Base-by-base conservation (phyloP, 768 basidiomycete genomes). In the Leccinum disarticulatum region DNA sequence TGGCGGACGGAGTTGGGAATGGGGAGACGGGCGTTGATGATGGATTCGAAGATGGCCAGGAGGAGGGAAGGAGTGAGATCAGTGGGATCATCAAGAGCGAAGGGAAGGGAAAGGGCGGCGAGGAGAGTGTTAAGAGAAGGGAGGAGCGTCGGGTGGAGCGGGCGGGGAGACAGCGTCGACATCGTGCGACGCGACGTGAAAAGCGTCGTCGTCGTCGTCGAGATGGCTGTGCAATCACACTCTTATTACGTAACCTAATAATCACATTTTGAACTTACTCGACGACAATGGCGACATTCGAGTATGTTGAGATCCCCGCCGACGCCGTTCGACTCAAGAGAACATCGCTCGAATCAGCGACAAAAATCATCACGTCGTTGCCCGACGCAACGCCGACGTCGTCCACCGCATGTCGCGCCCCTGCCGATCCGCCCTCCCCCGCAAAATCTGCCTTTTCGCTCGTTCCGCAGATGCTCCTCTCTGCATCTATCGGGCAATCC, bases 21-120 rank as follows among this genome's bases (percentile, higher is more conserved):
- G 3, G 84, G 83, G 9, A 91, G 81, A 27, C 85, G 82, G 6
- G 74, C 68, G 22, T 74, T 69, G 38, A 90, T 75, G 47, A 91
- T 73, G 1, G 80, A 83, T 62, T 91, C 89, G 15, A 91, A 78
- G 61, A 91, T 80, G 43, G 83, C 86, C 35, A 92, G 80, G 25
- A 92, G 79, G 8, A 92, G 79, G 1, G 85, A 83, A 0, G 90
- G 90, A 0, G 87, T 89, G 10, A 93, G 80, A 65, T 92, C 87
- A 11, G 74, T 69, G 14, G 83, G 84, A 36, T 82, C 77, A 38
- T 78, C 68, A 14, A 88, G 68, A 25, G 66, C 64, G 50, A 85
- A 75, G 3, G 83, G 82, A 19, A 86, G 70, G 19, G 71, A 63
- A 48, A 87, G 71, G 0, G 75, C 66, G 1, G 61, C 63, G 36